Conservation (phyloP, 1,139 yeast species). For the Hansenula lynferdii region DNA sequence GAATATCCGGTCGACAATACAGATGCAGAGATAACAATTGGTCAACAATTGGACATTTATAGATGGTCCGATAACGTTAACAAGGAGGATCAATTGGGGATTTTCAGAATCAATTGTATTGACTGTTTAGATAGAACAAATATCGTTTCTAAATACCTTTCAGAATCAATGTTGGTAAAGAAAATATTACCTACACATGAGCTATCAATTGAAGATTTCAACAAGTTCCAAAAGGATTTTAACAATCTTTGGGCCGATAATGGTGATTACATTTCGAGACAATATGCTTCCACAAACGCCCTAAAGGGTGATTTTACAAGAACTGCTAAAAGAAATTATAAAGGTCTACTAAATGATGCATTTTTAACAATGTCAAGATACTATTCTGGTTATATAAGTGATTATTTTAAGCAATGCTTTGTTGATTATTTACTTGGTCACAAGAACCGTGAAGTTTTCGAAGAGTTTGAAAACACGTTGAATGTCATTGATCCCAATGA, state of each 20-base stretch:
- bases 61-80: constrained; percentile 28
- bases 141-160: constrained; percentile 32
- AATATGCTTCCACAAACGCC: constrained; percentile 39
- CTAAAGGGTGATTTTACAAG: constrained; percentile 40
- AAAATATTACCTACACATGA: constrained; percentile 22
- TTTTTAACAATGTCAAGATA: constrained; percentile 34
- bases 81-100: constrained; percentile 27
- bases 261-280: constrained; percentile 38
- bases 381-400: constrained; percentile 35
- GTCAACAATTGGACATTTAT: constrained; percentile 16
- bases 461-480: constrained; percentile 32
- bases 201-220: constrained; percentile 9
- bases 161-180: constrained; percentile 22
- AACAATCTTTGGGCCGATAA: constrained; percentile 39
- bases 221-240: constrained; percentile 20
- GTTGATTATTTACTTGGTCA: constrained; percentile 34
- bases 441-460: constrained; percentile 28
- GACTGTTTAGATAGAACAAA: constrained; percentile 42
- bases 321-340: constrained; percentile 33
- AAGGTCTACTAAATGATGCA: constrained; percentile 37
- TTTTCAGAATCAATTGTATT: constrained; percentile 35
- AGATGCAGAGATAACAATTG: constrained; percentile 10
- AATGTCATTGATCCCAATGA: constrained; percentile 29
- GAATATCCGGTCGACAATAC: constrained; percentile 21
- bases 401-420: constrained; percentile 36